A percentile compares a stretch with the other conserved stretches of the same genome.
Evolutionary conservation across 345 rosid genomes (phyloP).

Genomic region (Eucalyptus decipiens): DNA sequence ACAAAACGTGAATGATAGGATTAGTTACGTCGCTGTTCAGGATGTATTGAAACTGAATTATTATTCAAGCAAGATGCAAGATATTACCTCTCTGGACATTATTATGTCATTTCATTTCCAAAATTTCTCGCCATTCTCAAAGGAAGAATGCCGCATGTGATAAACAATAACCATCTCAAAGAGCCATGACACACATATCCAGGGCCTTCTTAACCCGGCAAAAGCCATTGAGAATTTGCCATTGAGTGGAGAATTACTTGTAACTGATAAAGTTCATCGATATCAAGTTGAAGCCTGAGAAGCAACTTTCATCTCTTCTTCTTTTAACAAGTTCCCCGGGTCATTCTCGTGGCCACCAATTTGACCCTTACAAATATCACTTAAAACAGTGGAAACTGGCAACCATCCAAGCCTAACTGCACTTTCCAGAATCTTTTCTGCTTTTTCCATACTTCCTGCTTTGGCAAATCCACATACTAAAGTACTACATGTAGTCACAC

Average conservation of each 20-base stretch:
- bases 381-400: slow-evolving; percentile 23
- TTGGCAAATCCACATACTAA: slow-evolving; percentile 31
- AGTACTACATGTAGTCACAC: slow-evolving; percentile 27
- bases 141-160: neutral
- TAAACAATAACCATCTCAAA: neutral
- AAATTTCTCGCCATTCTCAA: neutral
- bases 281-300: neutral
- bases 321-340: neutral
- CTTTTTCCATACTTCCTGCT: slow-evolving; percentile 30
- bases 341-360: neutral
- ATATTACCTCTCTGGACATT: neutral
- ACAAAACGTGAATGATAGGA: neutral
- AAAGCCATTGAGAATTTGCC: neutral
- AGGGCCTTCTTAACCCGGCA: neutral
- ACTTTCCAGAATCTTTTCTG: slow-evolving; percentile 34
- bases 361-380: neutral
- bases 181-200: neutral
- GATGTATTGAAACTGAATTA: neutral
- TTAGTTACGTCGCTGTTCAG: neutral
- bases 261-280: neutral
- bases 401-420: slow-evolving; percentile 40
- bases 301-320: neutral
- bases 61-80: neutral
- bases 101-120: neutral
- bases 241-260: neutral